Percentiles rank a stretch among this genome's conserved stretches.
phyloP scores from a whole-genome alignment of 139 green algal genomes.

The Dunaliella sp. region DNA sequence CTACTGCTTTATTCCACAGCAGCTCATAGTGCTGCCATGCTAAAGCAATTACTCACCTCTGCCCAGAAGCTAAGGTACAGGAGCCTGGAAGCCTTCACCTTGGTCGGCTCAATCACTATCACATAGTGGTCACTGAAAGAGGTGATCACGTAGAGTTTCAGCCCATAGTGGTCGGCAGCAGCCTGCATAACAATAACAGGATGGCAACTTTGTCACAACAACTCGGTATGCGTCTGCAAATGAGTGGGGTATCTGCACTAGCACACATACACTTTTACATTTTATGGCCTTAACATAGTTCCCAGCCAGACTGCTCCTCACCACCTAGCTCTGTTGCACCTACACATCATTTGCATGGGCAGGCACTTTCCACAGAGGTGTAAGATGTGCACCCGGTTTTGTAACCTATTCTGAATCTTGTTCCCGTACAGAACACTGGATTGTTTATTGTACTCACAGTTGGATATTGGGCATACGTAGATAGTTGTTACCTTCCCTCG shows the following conservation, averaged over 20 bases:
- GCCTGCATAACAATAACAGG: neutral
- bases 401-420: no score
- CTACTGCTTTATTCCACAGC: neutral
- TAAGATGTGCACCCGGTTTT: no score
- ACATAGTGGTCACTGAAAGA: conserved; percentile 56
- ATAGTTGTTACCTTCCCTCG: no score
- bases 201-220: neutral
- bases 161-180: conserved; percentile 51
- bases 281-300: neutral
- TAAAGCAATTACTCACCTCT: conserved; percentile 48
- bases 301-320: neutral
- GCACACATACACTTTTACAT: neutral
- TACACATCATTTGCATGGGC: neutral
- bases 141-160: conserved; percentile 63
- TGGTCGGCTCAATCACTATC: conserved; percentile 60
- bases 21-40: neutral
- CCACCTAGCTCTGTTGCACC: neutral
- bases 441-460: no score
- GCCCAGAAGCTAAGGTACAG: conserved; percentile 78
- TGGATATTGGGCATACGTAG: no score
- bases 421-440: no score
- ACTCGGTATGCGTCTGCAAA: neutral
- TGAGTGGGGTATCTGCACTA: neutral
- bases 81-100: conserved; percentile 18
- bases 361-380: neutral